These are phyloP conservation scores for Ceratocystis cubensis DNA, from an alignment of 2,329 filamentous ascomycete species.

Conservation along the genomic window DNA sequence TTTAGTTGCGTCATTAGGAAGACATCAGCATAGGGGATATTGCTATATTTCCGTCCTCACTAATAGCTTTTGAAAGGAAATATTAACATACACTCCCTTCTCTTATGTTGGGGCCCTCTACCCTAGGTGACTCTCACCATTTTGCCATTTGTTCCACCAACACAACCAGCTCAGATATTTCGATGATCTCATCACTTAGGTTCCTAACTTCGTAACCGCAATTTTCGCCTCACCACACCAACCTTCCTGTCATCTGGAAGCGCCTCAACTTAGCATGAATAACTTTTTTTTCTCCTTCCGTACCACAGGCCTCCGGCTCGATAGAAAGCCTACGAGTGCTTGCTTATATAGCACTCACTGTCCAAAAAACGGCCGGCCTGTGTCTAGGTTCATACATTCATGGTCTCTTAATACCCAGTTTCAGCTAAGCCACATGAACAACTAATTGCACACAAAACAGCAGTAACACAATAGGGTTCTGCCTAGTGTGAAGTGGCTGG, in stretches of 20 bases:
- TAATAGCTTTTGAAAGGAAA: no score
- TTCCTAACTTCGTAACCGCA: neutral
- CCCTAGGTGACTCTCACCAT: neutral
- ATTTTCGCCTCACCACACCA: neutral
- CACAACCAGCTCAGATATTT: neutral
- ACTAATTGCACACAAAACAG: neutral
- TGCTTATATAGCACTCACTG: no score
- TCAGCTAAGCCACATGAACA: conserved; percentile 5
- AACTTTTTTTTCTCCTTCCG: neutral
- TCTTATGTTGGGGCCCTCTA: neutral
- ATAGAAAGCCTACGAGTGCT: neutral
- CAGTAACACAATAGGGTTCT: neutral
- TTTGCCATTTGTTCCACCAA: neutral
- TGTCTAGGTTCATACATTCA: no score
- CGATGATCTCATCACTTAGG: neutral
- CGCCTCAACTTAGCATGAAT: neutral
- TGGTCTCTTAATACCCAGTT: neutral
- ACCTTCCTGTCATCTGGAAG: neutral
- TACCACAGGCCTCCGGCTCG: neutral
- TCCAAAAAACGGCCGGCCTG: no score
- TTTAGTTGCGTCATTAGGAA: neutral
- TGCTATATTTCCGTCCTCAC: no score
- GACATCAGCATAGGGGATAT: no score
- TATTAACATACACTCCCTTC: neutral
- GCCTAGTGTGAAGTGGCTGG: neutral